Evolutionary conservation across 169 alveolate species (phyloP).

Genomic region (Cryptosporidium sp.): DNA sequence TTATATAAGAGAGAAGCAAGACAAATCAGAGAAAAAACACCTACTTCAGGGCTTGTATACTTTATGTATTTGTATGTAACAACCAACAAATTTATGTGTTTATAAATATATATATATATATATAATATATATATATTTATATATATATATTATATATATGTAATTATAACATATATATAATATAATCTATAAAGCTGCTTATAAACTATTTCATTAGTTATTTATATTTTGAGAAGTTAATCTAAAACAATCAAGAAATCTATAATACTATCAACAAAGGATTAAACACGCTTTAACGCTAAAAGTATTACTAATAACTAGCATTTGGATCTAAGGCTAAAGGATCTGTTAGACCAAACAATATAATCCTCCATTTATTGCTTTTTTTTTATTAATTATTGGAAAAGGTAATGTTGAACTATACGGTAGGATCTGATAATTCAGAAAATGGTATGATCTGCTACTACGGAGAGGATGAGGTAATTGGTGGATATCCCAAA

Average conservation of each 20-base stretch:
- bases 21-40: neutral
- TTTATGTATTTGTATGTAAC: neutral
- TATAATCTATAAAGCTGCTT: neutral
- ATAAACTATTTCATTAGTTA: neutral
- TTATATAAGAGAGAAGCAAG: no score
- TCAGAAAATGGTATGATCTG: constrained; percentile 60
- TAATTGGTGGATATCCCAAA: constrained; percentile 19
- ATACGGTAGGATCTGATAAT: constrained; percentile 50
- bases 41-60: neutral
- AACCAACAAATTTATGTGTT: constrained; percentile 8
- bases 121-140: neutral
- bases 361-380: neutral
- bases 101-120: neutral
- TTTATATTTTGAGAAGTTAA: neutral
- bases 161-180: neutral
- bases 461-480: constrained; percentile 61
- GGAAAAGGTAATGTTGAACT: constrained; percentile 61
- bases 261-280: neutral
- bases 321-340: neutral
- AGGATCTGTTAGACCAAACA: neutral
- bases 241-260: neutral
- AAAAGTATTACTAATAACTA: no score
- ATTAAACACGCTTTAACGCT: neutral
- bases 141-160: neutral
- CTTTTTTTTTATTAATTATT: neutral